These are phyloP conservation scores for Coemansia pectinata DNA, from an alignment of 192 early-diverging fungal genomes.

Conservation along the genomic window DNA sequence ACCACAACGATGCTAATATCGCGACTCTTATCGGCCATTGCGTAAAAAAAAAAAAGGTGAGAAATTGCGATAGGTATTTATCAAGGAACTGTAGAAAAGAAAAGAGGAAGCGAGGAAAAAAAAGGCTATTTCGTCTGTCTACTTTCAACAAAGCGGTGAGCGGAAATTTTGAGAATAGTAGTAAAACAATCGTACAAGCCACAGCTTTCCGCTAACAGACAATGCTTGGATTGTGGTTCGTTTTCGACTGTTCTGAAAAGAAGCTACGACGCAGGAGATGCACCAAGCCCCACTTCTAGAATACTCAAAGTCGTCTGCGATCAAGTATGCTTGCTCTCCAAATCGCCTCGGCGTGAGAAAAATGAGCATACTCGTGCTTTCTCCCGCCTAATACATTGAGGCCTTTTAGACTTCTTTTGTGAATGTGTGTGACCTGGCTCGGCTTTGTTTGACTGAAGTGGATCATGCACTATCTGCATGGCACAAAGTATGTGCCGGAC, in stretches of 20 bases:
- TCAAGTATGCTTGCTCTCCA: slow-evolving; percentile 4
- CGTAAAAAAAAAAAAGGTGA: not conserved
- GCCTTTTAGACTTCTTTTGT: not conserved
- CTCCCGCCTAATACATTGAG: not conserved
- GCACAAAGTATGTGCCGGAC: not conserved
- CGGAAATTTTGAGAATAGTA: not conserved
- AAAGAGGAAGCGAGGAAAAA: not conserved
- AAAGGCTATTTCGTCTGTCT: not conserved
- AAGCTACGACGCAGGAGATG: not conserved
- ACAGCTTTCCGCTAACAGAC: not conserved
- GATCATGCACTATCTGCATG: not conserved
- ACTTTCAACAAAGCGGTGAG: not conserved
- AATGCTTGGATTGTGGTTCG: not conserved
- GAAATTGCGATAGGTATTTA: not conserved
- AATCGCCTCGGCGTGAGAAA: slow-evolving; percentile 11
- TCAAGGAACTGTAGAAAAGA: not conserved
- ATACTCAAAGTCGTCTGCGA: not conserved
- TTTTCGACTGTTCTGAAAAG: not conserved
- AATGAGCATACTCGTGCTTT: not conserved
- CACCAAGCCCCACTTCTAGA: not conserved
- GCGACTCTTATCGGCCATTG: slow-evolving; percentile 32
- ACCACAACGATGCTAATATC: slow-evolving; percentile 53
- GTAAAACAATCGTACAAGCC: not conserved
- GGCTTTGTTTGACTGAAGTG: not conserved
- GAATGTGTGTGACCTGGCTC: not conserved